Conservation (phyloP, 2,329 filamentous ascomycete species). For the Talaromyces verruculosus region DNA sequence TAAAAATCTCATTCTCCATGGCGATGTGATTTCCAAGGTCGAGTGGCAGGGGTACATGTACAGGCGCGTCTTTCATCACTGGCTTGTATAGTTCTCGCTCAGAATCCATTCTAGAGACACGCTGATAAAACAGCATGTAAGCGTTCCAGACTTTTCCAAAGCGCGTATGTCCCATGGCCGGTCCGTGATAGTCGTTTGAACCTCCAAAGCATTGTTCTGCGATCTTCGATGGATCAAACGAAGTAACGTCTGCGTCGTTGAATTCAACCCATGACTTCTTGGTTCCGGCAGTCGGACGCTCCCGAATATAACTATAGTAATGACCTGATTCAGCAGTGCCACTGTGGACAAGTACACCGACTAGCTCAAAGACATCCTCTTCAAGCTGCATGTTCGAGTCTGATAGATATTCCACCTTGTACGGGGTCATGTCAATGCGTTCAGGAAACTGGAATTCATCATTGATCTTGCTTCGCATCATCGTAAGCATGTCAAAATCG, state of each 20-base stretch:
- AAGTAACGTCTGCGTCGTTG: constrained; percentile 80
- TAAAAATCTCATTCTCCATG: constrained; percentile 68
- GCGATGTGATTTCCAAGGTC: constrained; percentile 58
- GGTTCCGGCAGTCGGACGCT: constrained; percentile 60
- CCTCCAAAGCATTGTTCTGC: constrained; percentile 80
- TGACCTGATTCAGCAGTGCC: constrained; percentile 93
- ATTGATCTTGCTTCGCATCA: constrained; percentile 89
- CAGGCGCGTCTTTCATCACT: constrained; percentile 50
- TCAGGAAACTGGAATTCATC: constrained; percentile 87
- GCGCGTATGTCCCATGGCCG: constrained; percentile 42
- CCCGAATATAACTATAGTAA: constrained; percentile 93
- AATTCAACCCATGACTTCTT: constrained; percentile 77
- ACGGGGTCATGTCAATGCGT: constrained; percentile 81
- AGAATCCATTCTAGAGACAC: constrained; percentile 63
- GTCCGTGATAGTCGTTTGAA: constrained; percentile 55
- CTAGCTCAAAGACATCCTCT: constrained; percentile 83
- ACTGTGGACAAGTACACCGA: constrained; percentile 91
- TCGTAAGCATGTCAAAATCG: constrained; percentile 58
- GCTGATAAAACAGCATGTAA: constrained; percentile 97
- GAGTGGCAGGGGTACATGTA: constrained; percentile 48
- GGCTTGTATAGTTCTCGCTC: constrained; percentile 53
- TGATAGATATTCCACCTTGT: constrained; percentile 81
- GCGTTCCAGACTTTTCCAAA: constrained; percentile 77
- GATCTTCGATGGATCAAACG: constrained; percentile 73
- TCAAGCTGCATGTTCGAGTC: constrained; percentile 56